Conservation (phyloP, 2,329 filamentous ascomycete species). For the Fusarium sororula region DNA sequence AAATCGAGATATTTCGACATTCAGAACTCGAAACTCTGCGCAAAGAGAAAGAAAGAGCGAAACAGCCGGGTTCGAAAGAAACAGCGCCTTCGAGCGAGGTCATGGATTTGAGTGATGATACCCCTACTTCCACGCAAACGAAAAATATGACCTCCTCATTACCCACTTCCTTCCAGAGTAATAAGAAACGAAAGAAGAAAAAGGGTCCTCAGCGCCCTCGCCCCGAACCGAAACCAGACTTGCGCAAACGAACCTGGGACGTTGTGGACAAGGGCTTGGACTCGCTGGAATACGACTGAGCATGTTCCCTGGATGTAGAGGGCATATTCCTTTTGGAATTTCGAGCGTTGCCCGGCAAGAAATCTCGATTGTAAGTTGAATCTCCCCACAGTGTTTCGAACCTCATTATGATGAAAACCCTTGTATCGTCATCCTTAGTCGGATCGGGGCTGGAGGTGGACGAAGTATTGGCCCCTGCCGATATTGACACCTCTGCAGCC, state of each 20-base stretch:
- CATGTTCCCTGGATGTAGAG: neutral
- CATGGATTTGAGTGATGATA: constrained; percentile 16
- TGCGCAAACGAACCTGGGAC: constrained; percentile 74
- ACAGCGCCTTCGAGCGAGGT: constrained; percentile 23
- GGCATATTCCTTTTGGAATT: neutral
- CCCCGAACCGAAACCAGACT: constrained; percentile 64
- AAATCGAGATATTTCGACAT: constrained; percentile 90
- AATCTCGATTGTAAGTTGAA: constrained; percentile 21
- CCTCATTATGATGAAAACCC: constrained; percentile 79
- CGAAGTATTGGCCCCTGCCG: constrained; percentile 44
- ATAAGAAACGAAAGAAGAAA: constrained; percentile 47
- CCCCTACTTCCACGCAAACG: constrained; percentile 12
- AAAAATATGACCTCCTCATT: constrained; percentile 1
- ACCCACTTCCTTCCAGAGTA: constrained; percentile 23
- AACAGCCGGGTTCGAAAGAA: constrained; percentile 29
- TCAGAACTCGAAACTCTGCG: constrained; percentile 82
- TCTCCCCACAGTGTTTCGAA: neutral
- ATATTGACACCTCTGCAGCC: constrained; percentile 46
- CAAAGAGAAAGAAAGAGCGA: constrained; percentile 61
- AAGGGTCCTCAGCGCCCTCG: constrained; percentile 52
- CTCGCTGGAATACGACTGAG: constrained; percentile 66
- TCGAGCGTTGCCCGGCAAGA: neutral
- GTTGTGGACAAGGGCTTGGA: constrained; percentile 69
- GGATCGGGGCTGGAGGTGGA: constrained; percentile 58
- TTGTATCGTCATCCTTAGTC: constrained; percentile 97